Conservation (phyloP, 257 asterid genomes). For the Lavandula angustifolia region DNA sequence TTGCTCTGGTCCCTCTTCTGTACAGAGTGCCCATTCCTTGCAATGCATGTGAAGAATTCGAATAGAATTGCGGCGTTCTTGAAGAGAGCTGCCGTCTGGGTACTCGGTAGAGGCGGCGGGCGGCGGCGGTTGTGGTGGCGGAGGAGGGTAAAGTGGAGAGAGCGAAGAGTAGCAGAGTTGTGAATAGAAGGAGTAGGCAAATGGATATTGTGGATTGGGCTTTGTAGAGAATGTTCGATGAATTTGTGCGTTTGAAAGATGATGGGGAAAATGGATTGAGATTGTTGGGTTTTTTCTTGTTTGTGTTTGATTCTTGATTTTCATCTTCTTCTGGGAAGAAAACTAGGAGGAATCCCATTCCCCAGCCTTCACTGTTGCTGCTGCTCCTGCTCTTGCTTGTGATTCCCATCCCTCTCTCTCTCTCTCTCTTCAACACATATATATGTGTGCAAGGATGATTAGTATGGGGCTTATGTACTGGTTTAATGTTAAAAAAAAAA, state of each 20-base stretch:
- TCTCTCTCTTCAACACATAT: no score
- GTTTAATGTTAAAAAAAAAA: neutral
- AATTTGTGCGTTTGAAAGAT: conserved; percentile 37
- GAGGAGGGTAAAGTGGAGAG: conserved; percentile 57
- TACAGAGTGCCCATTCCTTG: conserved; percentile 85
- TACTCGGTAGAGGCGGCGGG: conserved; percentile 21
- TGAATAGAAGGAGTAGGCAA: conserved; percentile 53
- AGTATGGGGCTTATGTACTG: neutral
- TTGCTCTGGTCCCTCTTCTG: conserved; percentile 70
- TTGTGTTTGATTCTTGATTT: conserved; percentile 19
- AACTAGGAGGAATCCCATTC: conserved; percentile 54
- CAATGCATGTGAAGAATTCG: conserved; percentile 53
- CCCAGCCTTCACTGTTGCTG: conserved; percentile 37
- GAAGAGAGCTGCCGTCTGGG: conserved; percentile 41
- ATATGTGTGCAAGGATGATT: neutral
- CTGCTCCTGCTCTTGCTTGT: conserved; percentile 35
- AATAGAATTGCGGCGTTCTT: neutral
- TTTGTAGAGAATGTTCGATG: conserved; percentile 41
- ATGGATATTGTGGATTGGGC: conserved; percentile 58
- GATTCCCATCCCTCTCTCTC: conserved; percentile 17
- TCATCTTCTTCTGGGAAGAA: conserved; percentile 52
- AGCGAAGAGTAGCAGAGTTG: conserved; percentile 50
- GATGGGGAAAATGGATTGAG: conserved; percentile 27
- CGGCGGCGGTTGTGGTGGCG: conserved; percentile 38
- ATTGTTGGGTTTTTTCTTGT: conserved; percentile 21